A percentile compares a stretch with the other conserved stretches of the same genome.
phyloP scores from a whole-genome alignment of 148 eudicot species.

The Camellia lanceoleosa region DNA sequence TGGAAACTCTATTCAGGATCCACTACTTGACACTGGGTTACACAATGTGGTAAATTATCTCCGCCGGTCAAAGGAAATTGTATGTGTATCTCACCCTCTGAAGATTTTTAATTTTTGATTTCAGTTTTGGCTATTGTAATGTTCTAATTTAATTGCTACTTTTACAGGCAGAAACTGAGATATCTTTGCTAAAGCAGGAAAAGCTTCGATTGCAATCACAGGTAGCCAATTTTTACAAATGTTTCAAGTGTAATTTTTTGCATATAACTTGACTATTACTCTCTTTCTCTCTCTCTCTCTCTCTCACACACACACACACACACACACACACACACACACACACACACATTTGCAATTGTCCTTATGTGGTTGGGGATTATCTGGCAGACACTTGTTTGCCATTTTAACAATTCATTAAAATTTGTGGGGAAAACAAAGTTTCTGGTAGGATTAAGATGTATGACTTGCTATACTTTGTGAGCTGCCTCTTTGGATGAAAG shows the following conservation, averaged over 20 bases:
- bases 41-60: slow-evolving; percentile 83
- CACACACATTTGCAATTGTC: not conserved
- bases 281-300: not conserved
- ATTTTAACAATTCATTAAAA: not conserved
- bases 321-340: too few relatives aligned
- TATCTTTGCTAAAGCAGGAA: slow-evolving; percentile 86
- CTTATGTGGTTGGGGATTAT: not conserved
- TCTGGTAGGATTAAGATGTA: not conserved
- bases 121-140: not conserved
- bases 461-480: not conserved
- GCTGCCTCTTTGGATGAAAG: not conserved
- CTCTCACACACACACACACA: not conserved
- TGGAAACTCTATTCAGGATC: slow-evolving; percentile 32
- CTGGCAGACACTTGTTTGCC: not conserved
- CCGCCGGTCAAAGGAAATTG: slow-evolving; percentile 91
- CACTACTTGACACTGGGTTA: slow-evolving; percentile 59
- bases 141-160: not conserved
- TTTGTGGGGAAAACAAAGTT: not conserved
- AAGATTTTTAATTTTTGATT: not conserved
- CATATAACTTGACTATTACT: not conserved
- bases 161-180: slow-evolving; percentile 81
- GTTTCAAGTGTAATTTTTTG: not conserved
- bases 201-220: slow-evolving; percentile 84
- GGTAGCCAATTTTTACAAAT: slow-evolving; percentile 17
- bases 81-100: slow-evolving; percentile 21